Evolutionary conservation across 495 filamentous ascomycete genomes (phyloP), one percentile per base, ranked within the genome.

Genomic region (Delitschia confertaspora): DNA sequence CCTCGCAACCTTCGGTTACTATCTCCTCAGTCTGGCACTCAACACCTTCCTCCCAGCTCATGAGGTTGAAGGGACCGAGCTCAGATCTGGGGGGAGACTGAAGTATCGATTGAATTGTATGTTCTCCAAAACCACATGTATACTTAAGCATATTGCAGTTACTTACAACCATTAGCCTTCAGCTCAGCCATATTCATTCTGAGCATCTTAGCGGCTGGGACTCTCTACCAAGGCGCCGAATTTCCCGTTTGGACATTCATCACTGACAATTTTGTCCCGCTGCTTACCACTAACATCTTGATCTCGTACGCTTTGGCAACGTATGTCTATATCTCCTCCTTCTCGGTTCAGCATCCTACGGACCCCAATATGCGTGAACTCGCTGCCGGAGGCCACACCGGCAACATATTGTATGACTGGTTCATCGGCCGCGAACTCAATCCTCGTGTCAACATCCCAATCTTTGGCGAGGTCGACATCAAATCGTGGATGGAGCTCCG

Each of bases 401-500:
- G 91, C 38, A 96, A 94, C 58, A 64, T 82, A 35, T 63, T 96
- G 23, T 95, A 96, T 64, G 89, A 96, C 65, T 96, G 84, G 73
- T 98, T 86, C 68, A 96, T 96, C 51, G 91, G 91, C 14, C 86
- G 91, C 25, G 91, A 96, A 59, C 80, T 96, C 44, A 98, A 96
- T 66, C 89, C 93, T 6, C 87, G 88, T 21, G 62, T 96, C 35
- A 76, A 70, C 3, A 57, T 94, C 9, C 88, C 88, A 2, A 59
- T 89, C 38, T 69, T 91, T 16, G 83, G 85, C 51, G 79, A 80
- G 34, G 73, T 95, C 34, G 93, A 98, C 57, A 82, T 98, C 61
- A 95, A 95, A 65, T 70, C 79, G 35, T 95, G 78, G 58, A 85
- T 80, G 66, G 91, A 98, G 66, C 69, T 98, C 55, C 77, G 91